Conservation (phyloP, 2,329 filamentous ascomycete genomes). For the Beauveria asiatica region DNA sequence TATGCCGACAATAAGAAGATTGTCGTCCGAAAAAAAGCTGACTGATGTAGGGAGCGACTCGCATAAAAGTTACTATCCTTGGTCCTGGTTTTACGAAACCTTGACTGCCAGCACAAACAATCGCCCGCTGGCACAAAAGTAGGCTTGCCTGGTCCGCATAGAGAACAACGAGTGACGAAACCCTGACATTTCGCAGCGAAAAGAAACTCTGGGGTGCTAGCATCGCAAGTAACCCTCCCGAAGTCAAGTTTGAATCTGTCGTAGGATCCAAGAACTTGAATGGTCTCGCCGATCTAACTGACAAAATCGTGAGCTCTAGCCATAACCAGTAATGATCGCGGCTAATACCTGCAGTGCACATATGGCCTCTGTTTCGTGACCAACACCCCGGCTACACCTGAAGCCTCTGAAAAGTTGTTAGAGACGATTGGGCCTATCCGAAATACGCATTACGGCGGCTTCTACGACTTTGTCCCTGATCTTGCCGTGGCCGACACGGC, state of each 20-base stretch:
- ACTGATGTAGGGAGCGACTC: slow-evolving; percentile 54
- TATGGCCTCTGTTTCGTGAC: slow-evolving; percentile 74
- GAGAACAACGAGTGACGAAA: neutral
- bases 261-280: slow-evolving; percentile 38
- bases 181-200: neutral
- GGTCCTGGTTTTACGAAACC: slow-evolving; percentile 35
- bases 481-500: slow-evolving; percentile 82
- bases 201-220: slow-evolving; percentile 22
- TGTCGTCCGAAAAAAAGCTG: neutral
- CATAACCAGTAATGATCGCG: neutral
- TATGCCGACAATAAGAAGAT: slow-evolving; percentile 13
- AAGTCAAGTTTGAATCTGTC: slow-evolving; percentile 50
- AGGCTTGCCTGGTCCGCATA: neutral
- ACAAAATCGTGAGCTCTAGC: slow-evolving; percentile 47
- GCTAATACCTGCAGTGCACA: slow-evolving; percentile 38
- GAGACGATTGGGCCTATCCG: slow-evolving; percentile 80
- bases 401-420: slow-evolving; percentile 66
- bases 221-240: slow-evolving; percentile 42
- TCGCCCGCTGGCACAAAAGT: slow-evolving; percentile 1
- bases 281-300: slow-evolving; percentile 54
- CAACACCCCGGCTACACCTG: slow-evolving; percentile 55
- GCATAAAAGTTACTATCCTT: slow-evolving; percentile 61
- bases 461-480: slow-evolving; percentile 79
- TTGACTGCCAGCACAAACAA: slow-evolving; percentile 26
- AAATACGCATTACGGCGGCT: slow-evolving; percentile 79